These are phyloP conservation scores for Onygenales sp. DNA, from an alignment of 2,329 filamentous ascomycete genomes.

Conservation along the genomic window DNA sequence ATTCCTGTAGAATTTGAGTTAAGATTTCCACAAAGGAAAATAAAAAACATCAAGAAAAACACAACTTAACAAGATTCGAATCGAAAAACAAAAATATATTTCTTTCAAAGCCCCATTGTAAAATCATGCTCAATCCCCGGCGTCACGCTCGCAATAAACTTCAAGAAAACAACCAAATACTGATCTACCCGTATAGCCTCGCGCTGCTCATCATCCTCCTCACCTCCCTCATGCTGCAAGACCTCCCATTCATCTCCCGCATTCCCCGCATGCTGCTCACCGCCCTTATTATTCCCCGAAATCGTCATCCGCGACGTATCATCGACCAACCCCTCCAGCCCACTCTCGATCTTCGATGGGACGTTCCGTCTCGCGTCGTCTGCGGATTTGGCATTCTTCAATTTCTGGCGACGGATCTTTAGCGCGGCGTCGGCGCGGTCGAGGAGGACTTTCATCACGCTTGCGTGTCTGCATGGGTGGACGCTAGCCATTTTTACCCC, in stretches of 20 bases:
- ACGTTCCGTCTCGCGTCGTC: conserved; percentile 33
- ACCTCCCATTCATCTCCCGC: conserved; percentile 57
- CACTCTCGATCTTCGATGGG: conserved; percentile 41
- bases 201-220: conserved; percentile 36
- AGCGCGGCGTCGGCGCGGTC: conserved; percentile 90
- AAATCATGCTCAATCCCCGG: conserved; percentile 97
- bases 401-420: conserved; percentile 76
- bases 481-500: conserved; percentile 93
- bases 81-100: no score
- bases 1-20: no score
- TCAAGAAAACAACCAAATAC: conserved; percentile 43
- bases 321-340: conserved; percentile 79
- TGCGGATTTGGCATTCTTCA: conserved; percentile 51
- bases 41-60: no score
- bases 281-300: conserved; percentile 29
- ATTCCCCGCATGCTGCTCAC: conserved; percentile 28
- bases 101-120: conserved; percentile 74
- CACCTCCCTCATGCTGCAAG: conserved; percentile 41
- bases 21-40: no score
- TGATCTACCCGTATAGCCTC: conserved; percentile 42
- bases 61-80: no score
- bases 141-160: conserved; percentile 80
- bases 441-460: conserved; percentile 94
- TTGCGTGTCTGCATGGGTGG: conserved; percentile 93
- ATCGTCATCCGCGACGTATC: conserved; percentile 59